Base-by-base conservation (phyloP, 2,329 filamentous ascomycete species). In the Emergomyces orientalis region DNA sequence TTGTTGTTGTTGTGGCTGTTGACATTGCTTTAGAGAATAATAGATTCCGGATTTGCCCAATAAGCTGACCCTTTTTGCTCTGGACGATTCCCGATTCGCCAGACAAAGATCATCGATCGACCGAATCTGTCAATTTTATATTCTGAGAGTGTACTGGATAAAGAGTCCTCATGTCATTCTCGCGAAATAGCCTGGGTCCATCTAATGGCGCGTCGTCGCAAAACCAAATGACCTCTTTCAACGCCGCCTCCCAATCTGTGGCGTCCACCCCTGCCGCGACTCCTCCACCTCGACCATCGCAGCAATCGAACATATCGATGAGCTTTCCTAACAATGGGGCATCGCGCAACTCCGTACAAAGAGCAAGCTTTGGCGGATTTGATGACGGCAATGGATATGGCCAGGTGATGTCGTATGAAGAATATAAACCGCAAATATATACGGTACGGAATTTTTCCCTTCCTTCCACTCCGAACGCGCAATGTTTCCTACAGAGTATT, bases 401-500 rank as follows among this genome's bases (percentile, higher is more conserved):
- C 32, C 70, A 72, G 41, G 72, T 72, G 67, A 69, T 73, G 52
- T 67, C 71, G 22, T 74, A 75, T 37, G 73, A 76, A 32, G 75
- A 74, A 41, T 73, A 76, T 52, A 74, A 72, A 55, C 78, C 78
- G 57, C 78, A 80, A 65, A 80, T 81, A 62, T 81, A 81, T 66
- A 78, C 76, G 59, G 78, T 80, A 68, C 64, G 70, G 14, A 54
- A 32, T 19, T 17, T 34, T n/a, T 27, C 37, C 22, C 34, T n/a
- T 34, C 22, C 25, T 22, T 39, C 22, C 19, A n/a, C 27, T 32
- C 17, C 9, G 27, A 54, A 54, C 30, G 22, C 14, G 17, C 5
- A 54, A 34, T 14, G 11, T 54, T 34, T 54, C 17, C 19, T 34
- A 22, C 8, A n/a, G 14, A 25, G n/a, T 11, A 17, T 22, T 41